Evolutionary conservation across 352 stramenopile genomes (phyloP).

Genomic region (Phytopythium mirpurense): DNA sequence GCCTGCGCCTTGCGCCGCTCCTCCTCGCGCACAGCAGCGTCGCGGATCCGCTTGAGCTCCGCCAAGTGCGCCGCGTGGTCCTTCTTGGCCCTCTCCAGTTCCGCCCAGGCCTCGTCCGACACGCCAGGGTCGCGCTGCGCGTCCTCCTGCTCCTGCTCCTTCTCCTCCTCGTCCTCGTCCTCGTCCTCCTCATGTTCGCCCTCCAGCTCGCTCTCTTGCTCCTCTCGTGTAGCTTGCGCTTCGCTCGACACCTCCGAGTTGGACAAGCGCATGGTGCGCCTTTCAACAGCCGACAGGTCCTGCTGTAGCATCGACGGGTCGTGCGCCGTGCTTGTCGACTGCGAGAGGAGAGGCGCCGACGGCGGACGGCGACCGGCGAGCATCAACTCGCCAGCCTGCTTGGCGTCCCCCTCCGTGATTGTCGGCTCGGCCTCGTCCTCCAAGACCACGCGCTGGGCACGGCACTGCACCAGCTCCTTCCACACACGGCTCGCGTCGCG

Average conservation of each 20-base stretch:
- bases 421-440: slow-evolving; percentile 38
- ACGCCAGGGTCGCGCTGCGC: slow-evolving; percentile 41
- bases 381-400: slow-evolving; percentile 24
- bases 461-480: slow-evolving; percentile 56
- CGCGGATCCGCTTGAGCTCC: slow-evolving; percentile 21
- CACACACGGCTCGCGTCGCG: slow-evolving; percentile 66
- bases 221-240: background rate
- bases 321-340: slow-evolving; percentile 6
- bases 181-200: slow-evolving; percentile 17
- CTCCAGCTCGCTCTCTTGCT: background rate
- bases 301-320: background rate
- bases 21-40: slow-evolving; percentile 13
- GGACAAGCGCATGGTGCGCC: too few relatives aligned
- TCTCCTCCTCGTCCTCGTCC: slow-evolving; percentile 13
- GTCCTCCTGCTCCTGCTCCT: slow-evolving; percentile 12
- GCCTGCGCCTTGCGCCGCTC: slow-evolving; percentile 13
- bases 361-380: slow-evolving; percentile 37
- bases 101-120: slow-evolving; percentile 58
- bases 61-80: slow-evolving; percentile 32
- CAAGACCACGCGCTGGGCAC: slow-evolving; percentile 49
- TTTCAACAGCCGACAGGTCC: background rate
- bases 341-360: slow-evolving; percentile 19
- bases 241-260: too few relatives aligned
- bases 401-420: slow-evolving; percentile 39
- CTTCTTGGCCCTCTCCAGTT: slow-evolving; percentile 57